These are phyloP conservation scores for Heliamphora exappendiculata DNA, from an alignment of 148 eudicot species.

Conservation along the genomic window DNA sequence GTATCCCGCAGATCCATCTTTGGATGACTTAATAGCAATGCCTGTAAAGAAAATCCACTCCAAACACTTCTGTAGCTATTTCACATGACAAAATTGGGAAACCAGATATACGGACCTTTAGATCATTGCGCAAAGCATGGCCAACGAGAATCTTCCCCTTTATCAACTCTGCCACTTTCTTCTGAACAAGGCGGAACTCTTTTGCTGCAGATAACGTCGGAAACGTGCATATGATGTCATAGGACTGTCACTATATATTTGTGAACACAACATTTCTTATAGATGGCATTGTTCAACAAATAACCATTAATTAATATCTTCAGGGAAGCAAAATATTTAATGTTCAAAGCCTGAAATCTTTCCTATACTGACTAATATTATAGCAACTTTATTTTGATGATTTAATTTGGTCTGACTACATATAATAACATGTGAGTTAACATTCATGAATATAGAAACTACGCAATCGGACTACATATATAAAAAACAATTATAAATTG, in stretches of 20 bases:
- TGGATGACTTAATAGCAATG: conserved; percentile 72
- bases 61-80: not conserved
- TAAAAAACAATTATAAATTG: not conserved
- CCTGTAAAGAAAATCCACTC: conserved; percentile 37
- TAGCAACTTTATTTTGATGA: not conserved
- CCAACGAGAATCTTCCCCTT: conserved; percentile 86
- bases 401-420: not conserved
- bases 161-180: conserved; percentile 73
- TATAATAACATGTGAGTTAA: not conserved
- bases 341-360: not conserved
- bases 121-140: conserved; percentile 92
- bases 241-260: not conserved
- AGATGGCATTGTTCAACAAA: not conserved
- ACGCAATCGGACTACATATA: not conserved
- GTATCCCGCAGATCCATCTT: conserved; percentile 86
- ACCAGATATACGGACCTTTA: conserved; percentile 39
- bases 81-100: not conserved
- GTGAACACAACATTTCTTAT: not conserved
- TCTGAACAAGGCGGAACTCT: conserved; percentile 70
- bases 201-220: conserved; percentile 54
- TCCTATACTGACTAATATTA: not conserved
- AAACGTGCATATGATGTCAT: conserved; percentile 3
- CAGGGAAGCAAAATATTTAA: not conserved
- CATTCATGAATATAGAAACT: not conserved
- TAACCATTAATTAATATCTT: not conserved